Evolutionary conservation across 202 grass and related monocot species (phyloP), one percentile per base, ranked within the genome.

Genomic region (Digitaria exilis): DNA sequence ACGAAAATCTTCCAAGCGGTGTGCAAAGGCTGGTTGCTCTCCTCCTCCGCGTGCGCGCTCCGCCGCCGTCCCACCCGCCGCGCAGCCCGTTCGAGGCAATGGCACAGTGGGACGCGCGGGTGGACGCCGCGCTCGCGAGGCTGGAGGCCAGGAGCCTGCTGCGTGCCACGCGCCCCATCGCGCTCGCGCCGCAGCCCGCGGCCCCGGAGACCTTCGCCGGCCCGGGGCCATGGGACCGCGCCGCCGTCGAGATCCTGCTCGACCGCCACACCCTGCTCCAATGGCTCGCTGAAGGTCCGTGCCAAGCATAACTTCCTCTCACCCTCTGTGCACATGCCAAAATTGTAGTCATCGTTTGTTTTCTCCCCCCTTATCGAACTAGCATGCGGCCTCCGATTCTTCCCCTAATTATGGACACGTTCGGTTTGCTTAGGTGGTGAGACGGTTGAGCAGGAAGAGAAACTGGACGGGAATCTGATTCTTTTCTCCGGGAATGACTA

Each of bases 401-500:
- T 0, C 57, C 12, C 1, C 52, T 80, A n/a, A 16, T 79, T 32
- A 67, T 66, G n/a, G 52, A 14, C 19, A n/a, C 9, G 75, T 60
- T 80, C 69, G 18, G 22, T 75, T 75, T 78, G 26, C 32, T 85
- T 84, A 89, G 87, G 87, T 54, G 62, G 76, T 24, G 87, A 89
- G 70, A 43, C 14, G 43, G 61, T 52, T 52, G 70, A 5, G 62
- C 19, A 84, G 31, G 70, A 71, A 62, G 77, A 81, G 34, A 63
- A 75, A 10, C 18, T 84, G 42, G 44, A 73, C 15, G 82, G 83
- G 31, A 87, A 88, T 57, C 24, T 97, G 71, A 85, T 94, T 71
- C 88, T 94, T 21, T 97, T 94, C 82, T 97, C 90, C 7, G 92
- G 92, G 9, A 97, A 97, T 58, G 94, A 97, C 52, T 97, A 97